Percentiles rank a stretch among this genome's conserved stretches.
Conservation (phyloP, 108 stramenopile species). For the Cylindrotheca fusiformis region DNA sequence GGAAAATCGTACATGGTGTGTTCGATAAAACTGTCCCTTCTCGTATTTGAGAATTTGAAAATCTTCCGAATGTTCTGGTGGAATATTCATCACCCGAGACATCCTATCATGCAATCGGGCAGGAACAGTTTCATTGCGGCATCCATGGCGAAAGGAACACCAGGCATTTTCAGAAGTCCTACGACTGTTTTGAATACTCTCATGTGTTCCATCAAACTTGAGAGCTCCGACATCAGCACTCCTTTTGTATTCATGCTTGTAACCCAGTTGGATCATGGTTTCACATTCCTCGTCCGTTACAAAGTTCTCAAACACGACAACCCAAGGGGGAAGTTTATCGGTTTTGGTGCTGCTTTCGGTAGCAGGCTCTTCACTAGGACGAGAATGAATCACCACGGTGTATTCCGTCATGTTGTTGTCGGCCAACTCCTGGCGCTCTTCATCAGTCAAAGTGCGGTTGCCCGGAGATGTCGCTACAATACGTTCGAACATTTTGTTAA, state of each 20-base stretch:
- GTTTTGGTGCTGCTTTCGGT: slow-evolving; percentile 28
- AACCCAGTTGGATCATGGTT: slow-evolving; percentile 61
- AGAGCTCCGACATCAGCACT: slow-evolving; percentile 69
- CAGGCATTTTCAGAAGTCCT: slow-evolving; percentile 70
- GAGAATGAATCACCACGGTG: slow-evolving; percentile 62
- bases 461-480: slow-evolving; percentile 75
- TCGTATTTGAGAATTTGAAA: slow-evolving; percentile 65
- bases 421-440: slow-evolving; percentile 25
- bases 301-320: slow-evolving; percentile 84
- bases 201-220: slow-evolving; percentile 42
- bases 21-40: slow-evolving; percentile 27
- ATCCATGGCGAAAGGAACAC: slow-evolving; percentile 75
- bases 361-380: slow-evolving; percentile 39
- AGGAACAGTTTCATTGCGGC: slow-evolving; percentile 38
- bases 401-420: slow-evolving; percentile 61
- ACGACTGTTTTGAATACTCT: slow-evolving; percentile 29
- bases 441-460: slow-evolving; percentile 53
- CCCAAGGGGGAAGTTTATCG: slow-evolving; percentile 71
- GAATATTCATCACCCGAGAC: slow-evolving; percentile 40
- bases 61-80: slow-evolving; percentile 55
- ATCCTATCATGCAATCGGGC: slow-evolving; percentile 57
- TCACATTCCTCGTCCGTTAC: slow-evolving; percentile 72
- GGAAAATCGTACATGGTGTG: slow-evolving; percentile 6
- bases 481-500: slow-evolving; percentile 74
- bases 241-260: slow-evolving; percentile 65